Conservation (phyloP, 2,329 filamentous ascomycete species). For the Dothideomycetes sp. region DNA sequence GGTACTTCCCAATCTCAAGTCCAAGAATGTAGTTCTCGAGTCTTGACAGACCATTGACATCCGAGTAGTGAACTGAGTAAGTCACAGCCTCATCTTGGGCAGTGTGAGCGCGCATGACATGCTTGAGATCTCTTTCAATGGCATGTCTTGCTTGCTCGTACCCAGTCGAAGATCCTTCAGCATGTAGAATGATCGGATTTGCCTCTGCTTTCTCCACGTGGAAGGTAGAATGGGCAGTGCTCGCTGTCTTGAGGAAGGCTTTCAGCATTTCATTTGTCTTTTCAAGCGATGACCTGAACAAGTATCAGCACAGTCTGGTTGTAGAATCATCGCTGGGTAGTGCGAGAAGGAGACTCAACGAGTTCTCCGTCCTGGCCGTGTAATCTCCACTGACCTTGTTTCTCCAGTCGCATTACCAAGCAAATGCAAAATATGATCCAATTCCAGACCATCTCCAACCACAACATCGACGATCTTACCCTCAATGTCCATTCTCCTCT, state of each 20-base stretch:
- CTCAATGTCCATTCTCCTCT: constrained; percentile 15
- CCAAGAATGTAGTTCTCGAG: constrained; percentile 26
- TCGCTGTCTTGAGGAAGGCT: constrained; percentile 16
- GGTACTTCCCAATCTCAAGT: constrained; percentile 20
- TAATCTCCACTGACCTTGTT: constrained; percentile 8
- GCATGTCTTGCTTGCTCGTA: constrained; percentile 22
- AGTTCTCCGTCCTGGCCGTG: no score
- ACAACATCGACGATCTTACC: constrained; percentile 17
- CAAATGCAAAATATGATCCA: constrained; percentile 22
- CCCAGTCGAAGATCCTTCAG: constrained; percentile 13
- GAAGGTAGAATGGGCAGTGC: constrained; percentile 19
- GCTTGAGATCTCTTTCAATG: constrained; percentile 19
- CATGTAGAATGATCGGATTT: constrained; percentile 18
- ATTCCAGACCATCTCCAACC: constrained; percentile 17
- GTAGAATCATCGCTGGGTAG: neutral
- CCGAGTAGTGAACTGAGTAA: constrained; percentile 23
- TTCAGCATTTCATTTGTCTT: constrained; percentile 18
- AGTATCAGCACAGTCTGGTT: neutral
- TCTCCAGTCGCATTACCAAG: constrained; percentile 18
- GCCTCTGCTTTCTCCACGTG: constrained; percentile 19
- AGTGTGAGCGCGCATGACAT: constrained; percentile 15
- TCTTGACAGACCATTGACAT: constrained; percentile 23
- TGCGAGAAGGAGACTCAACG: neutral
- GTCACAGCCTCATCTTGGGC: constrained; percentile 12
- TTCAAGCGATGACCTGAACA: constrained; percentile 17